A percentile compares a stretch with the other conserved stretches of the same genome.
These are phyloP conservation scores for Fusarium incarnatum DNA, from an alignment of 2,329 filamentous ascomycete genomes.

Conservation along the genomic window DNA sequence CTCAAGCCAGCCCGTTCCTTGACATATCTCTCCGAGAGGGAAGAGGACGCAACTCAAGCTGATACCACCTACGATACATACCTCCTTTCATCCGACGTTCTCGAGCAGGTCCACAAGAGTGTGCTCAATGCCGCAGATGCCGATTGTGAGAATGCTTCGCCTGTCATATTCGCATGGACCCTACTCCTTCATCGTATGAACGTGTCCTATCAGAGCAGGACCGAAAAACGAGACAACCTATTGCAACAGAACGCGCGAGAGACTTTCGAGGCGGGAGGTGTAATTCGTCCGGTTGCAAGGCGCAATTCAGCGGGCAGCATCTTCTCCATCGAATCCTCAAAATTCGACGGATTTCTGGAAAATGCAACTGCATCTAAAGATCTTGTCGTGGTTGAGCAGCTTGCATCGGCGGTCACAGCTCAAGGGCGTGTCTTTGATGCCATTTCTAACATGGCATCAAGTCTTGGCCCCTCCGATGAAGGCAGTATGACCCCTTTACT, in stretches of 20 bases:
- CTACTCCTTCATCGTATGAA: constrained; percentile 78
- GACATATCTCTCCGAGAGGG: constrained; percentile 53
- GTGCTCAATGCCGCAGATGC: constrained; percentile 69
- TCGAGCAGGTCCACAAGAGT: constrained; percentile 80
- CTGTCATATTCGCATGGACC: constrained; percentile 84
- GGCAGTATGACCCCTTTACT: constrained; percentile 66
- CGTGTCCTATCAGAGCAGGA: constrained; percentile 69
- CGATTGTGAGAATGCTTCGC: constrained; percentile 72
- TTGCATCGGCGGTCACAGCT: constrained; percentile 62
- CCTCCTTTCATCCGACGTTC: constrained; percentile 74
- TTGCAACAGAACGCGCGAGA: constrained; percentile 70
- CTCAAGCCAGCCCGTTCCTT: constrained; percentile 73
- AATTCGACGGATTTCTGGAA: constrained; percentile 69
- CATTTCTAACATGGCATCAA: constrained; percentile 62
- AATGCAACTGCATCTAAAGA: constrained; percentile 64
- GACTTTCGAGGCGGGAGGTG: constrained; percentile 63
- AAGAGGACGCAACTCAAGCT: constrained; percentile 52
- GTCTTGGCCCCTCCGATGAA: constrained; percentile 58
- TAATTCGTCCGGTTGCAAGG: constrained; percentile 56
- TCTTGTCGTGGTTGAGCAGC: constrained; percentile 61
- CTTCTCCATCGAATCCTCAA: constrained; percentile 69
- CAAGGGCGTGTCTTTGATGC: constrained; percentile 66
- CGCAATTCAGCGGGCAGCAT: constrained; percentile 72
- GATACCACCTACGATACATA: constrained; percentile 66
- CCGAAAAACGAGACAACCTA: constrained; percentile 69